Base-by-base conservation (phyloP, 306 rosid species). In the Malus fusca region DNA sequence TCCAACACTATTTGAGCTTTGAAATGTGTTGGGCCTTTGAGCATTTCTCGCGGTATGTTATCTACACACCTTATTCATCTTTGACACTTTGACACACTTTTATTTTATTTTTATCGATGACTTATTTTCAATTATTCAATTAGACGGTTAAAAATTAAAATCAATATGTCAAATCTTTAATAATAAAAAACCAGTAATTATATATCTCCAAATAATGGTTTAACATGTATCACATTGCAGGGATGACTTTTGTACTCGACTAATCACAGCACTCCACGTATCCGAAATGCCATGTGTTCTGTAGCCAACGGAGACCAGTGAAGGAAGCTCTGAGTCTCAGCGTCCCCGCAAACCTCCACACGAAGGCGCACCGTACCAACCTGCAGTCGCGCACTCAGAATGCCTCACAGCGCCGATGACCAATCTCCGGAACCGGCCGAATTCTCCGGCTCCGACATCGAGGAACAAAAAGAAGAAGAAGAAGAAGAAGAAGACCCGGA, bases 351-450 rank as follows among this genome's bases (percentile, higher is more conserved):
- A 42, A 3, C 4, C 30, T 13, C 55, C 3, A 22, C 21, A 13
- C 6, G 33, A n/a, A n/a, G 71, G 11, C 12, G 30, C 8, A n/a
- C 71, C 31, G 51, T 11, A 37, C 70, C 70, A 66, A 31, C 31
- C 46, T 31, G 4, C n/a, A 17, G 42, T 42, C 68, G 12, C 56
- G 19, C 33, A 17, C 56, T 46, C 33, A 61, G 52, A 73, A 73
- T 73, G 77, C 13, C 69, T 60, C 40, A 15, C 21, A 14, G 55
- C 55, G 8, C 59, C 6, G 67, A 72, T 72, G 79, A 73, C 15
- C 23, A 18, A 69, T 83, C 80, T 15, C 79, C 86, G 2, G 60
- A 22, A 14, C 44, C 43, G 11, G 66, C 65, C 8, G 67, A 68
- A 35, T 67, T 77, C 35, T 55, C 63, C 64, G 75, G 19, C 59